Conservation (phyloP, 352 stramenopile genomes). For the Pythium pyrilobum region DNA sequence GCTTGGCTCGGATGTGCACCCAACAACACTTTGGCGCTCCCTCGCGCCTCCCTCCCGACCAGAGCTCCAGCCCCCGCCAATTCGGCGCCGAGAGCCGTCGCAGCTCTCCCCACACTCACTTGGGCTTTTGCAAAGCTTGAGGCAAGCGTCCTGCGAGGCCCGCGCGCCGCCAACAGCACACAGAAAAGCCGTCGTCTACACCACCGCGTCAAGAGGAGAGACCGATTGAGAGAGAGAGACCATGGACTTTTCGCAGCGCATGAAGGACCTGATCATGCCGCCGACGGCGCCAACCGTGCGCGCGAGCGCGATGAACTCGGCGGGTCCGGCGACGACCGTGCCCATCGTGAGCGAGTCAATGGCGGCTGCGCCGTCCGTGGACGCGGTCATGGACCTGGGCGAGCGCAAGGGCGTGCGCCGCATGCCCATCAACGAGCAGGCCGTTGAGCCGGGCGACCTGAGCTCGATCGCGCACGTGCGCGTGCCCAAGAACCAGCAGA, state of each 20-base stretch:
- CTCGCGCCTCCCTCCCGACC: conserved; percentile 1
- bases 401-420: conserved; percentile 64
- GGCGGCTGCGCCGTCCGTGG: conserved; percentile 10
- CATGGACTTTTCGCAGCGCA: conserved; percentile 75
- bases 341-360: not conserved
- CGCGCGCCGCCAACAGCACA: not conserved
- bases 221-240: conserved; percentile 2
- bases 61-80: not conserved
- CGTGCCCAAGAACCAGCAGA: conserved; percentile 72
- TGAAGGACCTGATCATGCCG: conserved; percentile 65
- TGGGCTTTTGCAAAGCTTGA: conserved; percentile 16
- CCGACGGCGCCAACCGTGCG: conserved; percentile 45
- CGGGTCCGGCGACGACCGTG: conserved; percentile 12
- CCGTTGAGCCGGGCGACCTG: conserved; percentile 63
- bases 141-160: not conserved
- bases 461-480: conserved; percentile 36
- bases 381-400: conserved; percentile 36
- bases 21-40: not conserved
- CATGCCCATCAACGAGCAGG: conserved; percentile 72
- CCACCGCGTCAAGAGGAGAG: not conserved
- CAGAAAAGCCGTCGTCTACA: not conserved
- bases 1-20: too few relatives aligned
- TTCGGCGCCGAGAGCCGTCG: not conserved
- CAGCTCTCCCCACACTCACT: conserved; percentile 1
- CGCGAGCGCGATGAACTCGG: conserved; percentile 29